These are phyloP conservation scores for Apocynum venetum DNA, from an alignment of 257 asterid genomes.

Conservation along the genomic window DNA sequence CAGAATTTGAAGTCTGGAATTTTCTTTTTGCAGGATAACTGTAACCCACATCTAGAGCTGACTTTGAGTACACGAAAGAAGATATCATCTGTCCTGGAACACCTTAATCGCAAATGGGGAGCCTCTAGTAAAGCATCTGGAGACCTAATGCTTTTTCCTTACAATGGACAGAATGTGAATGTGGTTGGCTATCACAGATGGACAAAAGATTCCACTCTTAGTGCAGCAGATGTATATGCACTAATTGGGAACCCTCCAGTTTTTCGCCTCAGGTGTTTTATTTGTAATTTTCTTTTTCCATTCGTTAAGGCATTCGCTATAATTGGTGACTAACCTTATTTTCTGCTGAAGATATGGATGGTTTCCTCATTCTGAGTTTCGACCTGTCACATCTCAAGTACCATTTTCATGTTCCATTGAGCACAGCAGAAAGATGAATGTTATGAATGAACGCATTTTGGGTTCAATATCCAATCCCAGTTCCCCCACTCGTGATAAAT, in stretches of 20 bases:
- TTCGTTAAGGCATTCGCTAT: neutral
- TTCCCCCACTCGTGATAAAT: slow-evolving; percentile 11
- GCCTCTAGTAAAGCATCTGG: slow-evolving; percentile 44
- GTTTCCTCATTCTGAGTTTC: slow-evolving; percentile 65
- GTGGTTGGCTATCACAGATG: slow-evolving; percentile 68
- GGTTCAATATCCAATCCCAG: slow-evolving; percentile 19
- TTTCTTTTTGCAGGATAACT: slow-evolving; percentile 56
- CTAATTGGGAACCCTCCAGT: slow-evolving; percentile 70
- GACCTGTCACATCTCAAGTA: slow-evolving; percentile 40
- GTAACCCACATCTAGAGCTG: slow-evolving; percentile 88
- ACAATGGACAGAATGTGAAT: slow-evolving; percentile 58
- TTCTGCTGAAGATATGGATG: slow-evolving; percentile 74
- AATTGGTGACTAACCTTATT: slow-evolving; percentile 15
- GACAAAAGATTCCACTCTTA: slow-evolving; percentile 74
- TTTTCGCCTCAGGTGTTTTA: slow-evolving; percentile 83
- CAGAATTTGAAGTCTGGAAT: slow-evolving; percentile 1
- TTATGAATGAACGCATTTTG: slow-evolving; percentile 27
- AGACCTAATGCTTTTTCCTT: slow-evolving; percentile 81
- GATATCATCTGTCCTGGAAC: slow-evolving; percentile 87
- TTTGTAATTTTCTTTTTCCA: neutral
- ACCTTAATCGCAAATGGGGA: slow-evolving; percentile 94
- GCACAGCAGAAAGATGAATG: slow-evolving; percentile 26
- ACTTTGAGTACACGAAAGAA: slow-evolving; percentile 83
- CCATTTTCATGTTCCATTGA: slow-evolving; percentile 34
- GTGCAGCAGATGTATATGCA: slow-evolving; percentile 80